Evolutionary conservation across 345 rosid species (phyloP).

Genomic region (Gossypium anomalum): DNA sequence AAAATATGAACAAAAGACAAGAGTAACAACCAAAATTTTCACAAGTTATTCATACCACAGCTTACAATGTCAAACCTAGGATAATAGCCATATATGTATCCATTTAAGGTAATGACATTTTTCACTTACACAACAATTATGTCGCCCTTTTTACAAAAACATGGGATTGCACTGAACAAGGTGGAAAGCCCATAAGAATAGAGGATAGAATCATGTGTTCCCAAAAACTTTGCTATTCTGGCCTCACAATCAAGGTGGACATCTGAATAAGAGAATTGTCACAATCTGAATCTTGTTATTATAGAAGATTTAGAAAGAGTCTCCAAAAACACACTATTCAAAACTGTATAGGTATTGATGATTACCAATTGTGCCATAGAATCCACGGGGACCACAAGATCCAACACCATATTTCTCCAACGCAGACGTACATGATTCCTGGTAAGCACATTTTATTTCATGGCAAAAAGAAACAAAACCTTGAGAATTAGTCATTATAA

Average conservation of each 20-base stretch:
- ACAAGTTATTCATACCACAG: neutral
- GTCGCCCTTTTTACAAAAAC: slow-evolving; percentile 96
- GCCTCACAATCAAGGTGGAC: slow-evolving; percentile 99
- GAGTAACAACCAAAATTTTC: neutral
- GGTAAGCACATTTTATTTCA: slow-evolving; percentile 24
- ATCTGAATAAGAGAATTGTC: slow-evolving; percentile 46
- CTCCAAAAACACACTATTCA: neutral
- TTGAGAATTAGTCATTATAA: neutral
- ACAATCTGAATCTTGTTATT: slow-evolving; percentile 12
- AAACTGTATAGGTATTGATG: neutral
- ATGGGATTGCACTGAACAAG: slow-evolving; percentile 92
- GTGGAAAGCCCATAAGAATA: slow-evolving; percentile 97
- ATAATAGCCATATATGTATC: slow-evolving; percentile 2
- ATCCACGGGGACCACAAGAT: slow-evolving; percentile 97
- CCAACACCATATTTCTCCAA: slow-evolving; percentile 98
- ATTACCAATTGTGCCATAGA: slow-evolving; percentile 97
- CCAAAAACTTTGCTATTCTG: slow-evolving; percentile 80
- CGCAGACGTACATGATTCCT: slow-evolving; percentile 87
- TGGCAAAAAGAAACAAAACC: neutral
- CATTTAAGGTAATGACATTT: slow-evolving; percentile 11
- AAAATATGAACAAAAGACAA: neutral
- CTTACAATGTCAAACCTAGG: neutral
- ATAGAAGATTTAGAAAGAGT: slow-evolving; percentile 6
- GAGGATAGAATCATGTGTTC: slow-evolving; percentile 91
- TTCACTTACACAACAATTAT: slow-evolving; percentile 82